A percentile compares a stretch with the other conserved stretches of the same genome.
These are phyloP conservation scores for Podospora comata DNA, from an alignment of 495 filamentous ascomycete genomes.

Conservation along the genomic window DNA sequence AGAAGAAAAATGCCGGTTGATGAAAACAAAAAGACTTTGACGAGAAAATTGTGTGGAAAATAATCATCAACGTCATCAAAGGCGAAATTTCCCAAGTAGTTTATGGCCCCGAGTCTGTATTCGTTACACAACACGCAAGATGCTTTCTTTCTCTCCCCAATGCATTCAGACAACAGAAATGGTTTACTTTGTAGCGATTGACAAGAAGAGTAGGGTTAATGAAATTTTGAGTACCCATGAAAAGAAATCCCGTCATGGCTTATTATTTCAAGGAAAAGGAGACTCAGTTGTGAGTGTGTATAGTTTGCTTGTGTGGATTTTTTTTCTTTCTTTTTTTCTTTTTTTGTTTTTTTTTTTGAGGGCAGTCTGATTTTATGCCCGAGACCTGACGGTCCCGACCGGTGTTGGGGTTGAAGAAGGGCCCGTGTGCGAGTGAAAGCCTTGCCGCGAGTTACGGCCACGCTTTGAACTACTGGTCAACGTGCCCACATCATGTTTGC, in stretches of 20 bases:
- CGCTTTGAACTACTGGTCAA: slow-evolving; percentile 45
- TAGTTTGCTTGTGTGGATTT: neutral
- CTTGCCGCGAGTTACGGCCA: slow-evolving; percentile 31
- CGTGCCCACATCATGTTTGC: slow-evolving; percentile 70
- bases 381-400: slow-evolving; percentile 30
- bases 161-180: slow-evolving; percentile 23
- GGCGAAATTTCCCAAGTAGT: neutral
- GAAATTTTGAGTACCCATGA: slow-evolving; percentile 14
- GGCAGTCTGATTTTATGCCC: slow-evolving; percentile 24
- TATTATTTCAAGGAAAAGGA: slow-evolving; percentile 24
- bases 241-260: slow-evolving; percentile 10
- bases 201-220: slow-evolving; percentile 31
- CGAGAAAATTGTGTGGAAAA: neutral
- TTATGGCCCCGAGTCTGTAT: neutral
- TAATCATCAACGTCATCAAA: neutral
- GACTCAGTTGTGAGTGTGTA: slow-evolving; percentile 12
- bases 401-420: slow-evolving; percentile 39
- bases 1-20: neutral
- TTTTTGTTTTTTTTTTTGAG: neutral
- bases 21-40: neutral
- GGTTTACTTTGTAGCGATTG: slow-evolving; percentile 36
- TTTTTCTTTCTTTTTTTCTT: no score
- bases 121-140: neutral
- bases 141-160: slow-evolving; percentile 10
- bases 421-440: slow-evolving; percentile 32